These are phyloP conservation scores for Lactarius hengduanensis DNA, from an alignment of 768 basidiomycete genomes.

Conservation along the genomic window DNA sequence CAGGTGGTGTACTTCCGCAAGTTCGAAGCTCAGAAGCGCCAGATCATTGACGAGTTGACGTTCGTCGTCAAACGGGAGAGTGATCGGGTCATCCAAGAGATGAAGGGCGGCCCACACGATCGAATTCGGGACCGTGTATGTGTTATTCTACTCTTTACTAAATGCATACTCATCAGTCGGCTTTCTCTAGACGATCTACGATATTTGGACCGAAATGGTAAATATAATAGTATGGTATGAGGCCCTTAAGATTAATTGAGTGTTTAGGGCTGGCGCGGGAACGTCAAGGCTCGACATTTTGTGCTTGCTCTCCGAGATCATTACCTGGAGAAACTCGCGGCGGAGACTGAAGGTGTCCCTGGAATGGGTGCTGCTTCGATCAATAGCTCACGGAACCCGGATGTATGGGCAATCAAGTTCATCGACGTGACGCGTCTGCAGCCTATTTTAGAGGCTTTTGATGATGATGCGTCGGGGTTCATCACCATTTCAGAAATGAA, in stretches of 20 bases:
- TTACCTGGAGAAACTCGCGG: slow-evolving; percentile 31
- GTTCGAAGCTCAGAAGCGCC: slow-evolving; percentile 29
- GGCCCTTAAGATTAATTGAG: not conserved
- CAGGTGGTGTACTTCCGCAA: slow-evolving; percentile 28
- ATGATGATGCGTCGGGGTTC: slow-evolving; percentile 38
- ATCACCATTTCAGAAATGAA: slow-evolving; percentile 38
- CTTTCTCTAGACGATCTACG: not conserved
- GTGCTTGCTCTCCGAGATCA: slow-evolving; percentile 36
- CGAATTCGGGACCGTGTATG: slow-evolving; percentile 10
- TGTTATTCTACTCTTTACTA: not conserved
- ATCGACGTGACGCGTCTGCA: slow-evolving; percentile 30
- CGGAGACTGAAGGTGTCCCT: not conserved
- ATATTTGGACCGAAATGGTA: slow-evolving; percentile 34
- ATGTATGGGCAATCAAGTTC: slow-evolving; percentile 34
- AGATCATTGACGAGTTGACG: slow-evolving; percentile 23
- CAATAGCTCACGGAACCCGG: slow-evolving; percentile 10
- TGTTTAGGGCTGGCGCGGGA: slow-evolving; percentile 27
- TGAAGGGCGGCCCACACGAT: slow-evolving; percentile 33
- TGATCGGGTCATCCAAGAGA: slow-evolving; percentile 24
- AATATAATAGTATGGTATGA: not conserved
- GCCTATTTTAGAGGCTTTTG: slow-evolving; percentile 36
- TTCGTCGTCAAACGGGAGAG: slow-evolving; percentile 28
- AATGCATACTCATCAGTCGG: not conserved
- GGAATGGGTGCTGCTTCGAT: not conserved
- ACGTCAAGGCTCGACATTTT: slow-evolving; percentile 26